phyloP scores from a whole-genome alignment of 306 rosid genomes.

The Echinosophora koreensis region DNA sequence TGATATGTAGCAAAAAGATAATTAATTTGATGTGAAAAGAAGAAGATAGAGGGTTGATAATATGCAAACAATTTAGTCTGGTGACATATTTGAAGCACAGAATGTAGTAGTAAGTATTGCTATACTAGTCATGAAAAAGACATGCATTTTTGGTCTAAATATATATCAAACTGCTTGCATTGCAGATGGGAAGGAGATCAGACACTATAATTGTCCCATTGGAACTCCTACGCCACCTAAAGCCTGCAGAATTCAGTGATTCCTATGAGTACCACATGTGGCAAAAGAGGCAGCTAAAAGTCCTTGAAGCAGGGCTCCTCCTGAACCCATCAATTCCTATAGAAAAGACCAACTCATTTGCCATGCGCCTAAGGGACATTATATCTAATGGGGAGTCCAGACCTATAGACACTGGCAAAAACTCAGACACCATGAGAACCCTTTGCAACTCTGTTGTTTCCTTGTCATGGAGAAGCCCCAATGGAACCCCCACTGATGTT shows the following conservation, averaged over 20 bases:
- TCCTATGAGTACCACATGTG: constrained; percentile 80
- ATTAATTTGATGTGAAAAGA: neutral
- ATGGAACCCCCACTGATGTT: constrained; percentile 76
- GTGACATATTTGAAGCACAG: neutral
- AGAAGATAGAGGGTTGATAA: too few relatives aligned
- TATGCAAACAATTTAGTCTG: constrained; percentile 1
- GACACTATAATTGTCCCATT: constrained; percentile 88
- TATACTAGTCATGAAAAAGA: neutral
- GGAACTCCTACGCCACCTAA: constrained; percentile 82
- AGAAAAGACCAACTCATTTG: constrained; percentile 68
- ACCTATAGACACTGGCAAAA: constrained; percentile 76
- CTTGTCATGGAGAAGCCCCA: constrained; percentile 71
- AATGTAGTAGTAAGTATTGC: neutral
- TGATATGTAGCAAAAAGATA: neutral
- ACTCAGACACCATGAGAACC: constrained; percentile 85
- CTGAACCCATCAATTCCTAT: constrained; percentile 72
- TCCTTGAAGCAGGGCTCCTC: constrained; percentile 86
- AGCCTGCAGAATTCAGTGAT: constrained; percentile 89
- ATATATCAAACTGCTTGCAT: neutral
- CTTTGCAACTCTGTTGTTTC: constrained; percentile 84
- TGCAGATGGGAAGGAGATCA: constrained; percentile 83
- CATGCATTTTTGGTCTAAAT: neutral
- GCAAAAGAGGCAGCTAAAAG: constrained; percentile 85
- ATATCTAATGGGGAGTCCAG: constrained; percentile 53
- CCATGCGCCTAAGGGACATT: constrained; percentile 70